These are phyloP conservation scores for Boletus vinaceobasis DNA, from an alignment of 768 basidiomycete species.

Conservation along the genomic window DNA sequence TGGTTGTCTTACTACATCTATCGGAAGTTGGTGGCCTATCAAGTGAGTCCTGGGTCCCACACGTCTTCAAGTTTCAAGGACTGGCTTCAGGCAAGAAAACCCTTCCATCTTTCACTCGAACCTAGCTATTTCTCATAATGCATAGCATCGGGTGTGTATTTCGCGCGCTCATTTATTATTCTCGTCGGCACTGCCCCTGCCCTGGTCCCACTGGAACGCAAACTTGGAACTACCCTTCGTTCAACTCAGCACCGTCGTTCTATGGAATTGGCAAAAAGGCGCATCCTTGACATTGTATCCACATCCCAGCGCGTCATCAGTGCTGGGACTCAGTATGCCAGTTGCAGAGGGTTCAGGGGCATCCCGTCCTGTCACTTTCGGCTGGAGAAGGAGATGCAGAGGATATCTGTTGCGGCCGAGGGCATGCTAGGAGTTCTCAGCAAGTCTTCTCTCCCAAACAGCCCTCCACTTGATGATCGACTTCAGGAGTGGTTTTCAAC, in stretches of 20 bases:
- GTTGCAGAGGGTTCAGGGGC: neutral
- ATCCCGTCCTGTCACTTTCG: conserved; percentile 10
- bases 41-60: too few relatives aligned
- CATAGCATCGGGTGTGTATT: too few relatives aligned
- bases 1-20: neutral
- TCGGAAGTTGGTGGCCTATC: too few relatives aligned
- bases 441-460: neutral
- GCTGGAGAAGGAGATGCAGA: conserved; percentile 13
- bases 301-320: neutral
- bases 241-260: neutral
- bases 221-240: neutral
- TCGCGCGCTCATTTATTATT: too few relatives aligned
- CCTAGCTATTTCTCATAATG: too few relatives aligned
- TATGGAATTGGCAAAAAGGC: neutral
- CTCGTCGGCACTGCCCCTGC: too few relatives aligned
- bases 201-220: neutral
- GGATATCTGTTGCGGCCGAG: neutral
- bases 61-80: too few relatives aligned
- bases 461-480: conserved; percentile 6
- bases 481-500: conserved; percentile 10
- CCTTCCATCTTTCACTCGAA: too few relatives aligned
- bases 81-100: too few relatives aligned
- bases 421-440: conserved; percentile 1
- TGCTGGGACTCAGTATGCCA: conserved; percentile 1
- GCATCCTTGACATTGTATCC: neutral